phyloP scores from a whole-genome alignment of 164 flowering plant species.

The Buxus sempervirens region DNA sequence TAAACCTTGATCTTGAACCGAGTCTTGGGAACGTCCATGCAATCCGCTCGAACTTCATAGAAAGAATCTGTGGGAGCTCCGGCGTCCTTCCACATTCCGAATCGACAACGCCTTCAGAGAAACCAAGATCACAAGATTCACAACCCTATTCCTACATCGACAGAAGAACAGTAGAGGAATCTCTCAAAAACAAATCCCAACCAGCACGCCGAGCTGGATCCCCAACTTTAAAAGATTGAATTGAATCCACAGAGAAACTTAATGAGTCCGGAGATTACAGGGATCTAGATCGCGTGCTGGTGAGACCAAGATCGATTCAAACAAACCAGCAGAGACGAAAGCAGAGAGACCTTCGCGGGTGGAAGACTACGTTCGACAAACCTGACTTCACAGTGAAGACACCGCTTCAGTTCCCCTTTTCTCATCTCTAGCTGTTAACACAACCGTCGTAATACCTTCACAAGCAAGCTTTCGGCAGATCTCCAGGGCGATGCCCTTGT shows the following conservation, averaged over 20 bases:
- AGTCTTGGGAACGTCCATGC: constrained; percentile 81
- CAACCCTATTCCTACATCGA: constrained; percentile 2
- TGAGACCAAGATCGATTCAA: neutral
- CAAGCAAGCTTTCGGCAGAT: no score
- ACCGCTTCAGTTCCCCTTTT: no score
- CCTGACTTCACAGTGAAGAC: no score
- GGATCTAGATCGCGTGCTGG: constrained; percentile 33
- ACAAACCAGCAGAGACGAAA: neutral
- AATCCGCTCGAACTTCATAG: constrained; percentile 74
- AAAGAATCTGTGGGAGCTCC: constrained; percentile 74
- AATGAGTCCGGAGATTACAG: neutral
- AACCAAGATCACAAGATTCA: neutral
- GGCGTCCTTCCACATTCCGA: constrained; percentile 55
- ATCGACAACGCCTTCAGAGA: neutral
- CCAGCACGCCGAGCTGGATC: constrained; percentile 25
- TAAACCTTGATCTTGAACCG: constrained; percentile 83
- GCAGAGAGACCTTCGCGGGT: no score
- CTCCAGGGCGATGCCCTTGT: no score
- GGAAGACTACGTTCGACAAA: no score
- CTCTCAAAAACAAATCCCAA: neutral
- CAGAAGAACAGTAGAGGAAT: neutral
- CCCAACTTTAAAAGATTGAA: constrained; percentile 6
- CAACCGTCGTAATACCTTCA: no score
- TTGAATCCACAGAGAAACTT: neutral
- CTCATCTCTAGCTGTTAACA: no score